These are phyloP conservation scores for Phytopythium litorale DNA, from an alignment of 352 stramenopile genomes.

Conservation along the genomic window DNA sequence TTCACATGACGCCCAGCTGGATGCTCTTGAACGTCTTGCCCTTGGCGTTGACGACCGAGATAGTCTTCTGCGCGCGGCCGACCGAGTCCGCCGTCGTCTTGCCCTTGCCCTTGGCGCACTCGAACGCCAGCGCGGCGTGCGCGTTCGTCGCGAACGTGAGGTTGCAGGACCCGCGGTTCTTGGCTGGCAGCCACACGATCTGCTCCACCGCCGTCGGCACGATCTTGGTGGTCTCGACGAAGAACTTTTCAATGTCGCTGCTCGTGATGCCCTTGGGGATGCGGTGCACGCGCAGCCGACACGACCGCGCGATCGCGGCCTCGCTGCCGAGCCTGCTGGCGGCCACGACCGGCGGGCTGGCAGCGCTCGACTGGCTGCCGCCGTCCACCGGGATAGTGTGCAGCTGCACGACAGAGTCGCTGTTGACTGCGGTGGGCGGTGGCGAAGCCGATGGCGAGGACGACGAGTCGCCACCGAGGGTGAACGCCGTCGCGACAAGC, in stretches of 20 bases:
- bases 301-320: conserved; percentile 49
- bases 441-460: conserved; percentile 1
- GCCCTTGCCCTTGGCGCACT: conserved; percentile 34
- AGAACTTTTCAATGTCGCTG: conserved; percentile 69
- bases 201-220: conserved; percentile 63
- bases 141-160: conserved; percentile 64
- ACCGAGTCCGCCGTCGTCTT: conserved; percentile 56
- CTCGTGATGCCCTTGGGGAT: conserved; percentile 63
- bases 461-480: conserved; percentile 11
- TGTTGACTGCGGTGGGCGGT: conserved; percentile 19
- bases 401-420: conserved; percentile 29
- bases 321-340: conserved; percentile 6
- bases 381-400: conserved; percentile 13
- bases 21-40: conserved; percentile 74
- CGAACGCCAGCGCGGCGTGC: conserved; percentile 68
- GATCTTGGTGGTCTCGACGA: conserved; percentile 53
- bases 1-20: conserved; percentile 32
- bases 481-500: conserved; percentile 42
- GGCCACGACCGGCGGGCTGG: not conserved
- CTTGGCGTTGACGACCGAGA: conserved; percentile 49
- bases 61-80: conserved; percentile 63
- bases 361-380: not conserved
- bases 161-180: conserved; percentile 65
- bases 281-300: conserved; percentile 66
- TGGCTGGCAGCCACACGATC: conserved; percentile 52